phyloP scores from a whole-genome alignment of 352 stramenopile species.

The Phytophthora nicotianae region DNA sequence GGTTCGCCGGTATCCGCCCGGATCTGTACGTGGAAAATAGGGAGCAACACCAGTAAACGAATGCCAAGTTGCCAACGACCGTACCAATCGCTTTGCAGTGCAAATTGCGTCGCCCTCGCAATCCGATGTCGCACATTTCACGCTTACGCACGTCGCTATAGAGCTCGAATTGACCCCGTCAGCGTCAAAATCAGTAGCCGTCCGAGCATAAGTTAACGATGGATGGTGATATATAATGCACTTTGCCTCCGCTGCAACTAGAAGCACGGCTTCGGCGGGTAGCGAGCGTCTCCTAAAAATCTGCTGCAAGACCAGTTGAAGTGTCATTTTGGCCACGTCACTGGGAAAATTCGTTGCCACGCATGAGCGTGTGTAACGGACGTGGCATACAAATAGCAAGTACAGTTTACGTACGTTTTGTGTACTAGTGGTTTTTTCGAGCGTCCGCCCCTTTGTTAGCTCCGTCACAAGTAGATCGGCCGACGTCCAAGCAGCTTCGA shows the following conservation, averaged over 20 bases:
- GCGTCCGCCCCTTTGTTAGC: slow-evolving; percentile 15
- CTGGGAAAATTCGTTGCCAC: slow-evolving; percentile 15
- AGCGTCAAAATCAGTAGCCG: background rate
- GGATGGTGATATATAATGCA: slow-evolving; percentile 1
- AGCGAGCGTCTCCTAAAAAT: slow-evolving; percentile 10
- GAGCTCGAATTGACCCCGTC: background rate
- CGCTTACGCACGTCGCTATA: slow-evolving; percentile 1
- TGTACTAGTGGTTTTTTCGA: slow-evolving; percentile 24
- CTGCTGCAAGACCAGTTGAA: slow-evolving; percentile 14
- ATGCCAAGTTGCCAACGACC: slow-evolving; percentile 1
- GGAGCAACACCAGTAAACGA: background rate
- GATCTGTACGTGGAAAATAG: slow-evolving; percentile 1
- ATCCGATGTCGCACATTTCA: slow-evolving; percentile 6
- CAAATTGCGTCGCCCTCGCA: too few species aligned
- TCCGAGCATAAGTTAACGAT: background rate
- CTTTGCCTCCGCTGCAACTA: background rate
- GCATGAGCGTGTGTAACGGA: slow-evolving; percentile 24
- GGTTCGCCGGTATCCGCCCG: background rate
- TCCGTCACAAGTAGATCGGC: slow-evolving; percentile 38
- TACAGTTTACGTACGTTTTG: slow-evolving; percentile 25
- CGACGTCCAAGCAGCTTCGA: slow-evolving; percentile 4
- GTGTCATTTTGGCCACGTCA: slow-evolving; percentile 29
- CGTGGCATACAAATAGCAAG: slow-evolving; percentile 17
- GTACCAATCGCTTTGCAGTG: background rate
- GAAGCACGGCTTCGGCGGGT: background rate